These are phyloP conservation scores for Globisporangium cylindrosporum DNA, from an alignment of 352 stramenopile species.

Conservation along the genomic window DNA sequence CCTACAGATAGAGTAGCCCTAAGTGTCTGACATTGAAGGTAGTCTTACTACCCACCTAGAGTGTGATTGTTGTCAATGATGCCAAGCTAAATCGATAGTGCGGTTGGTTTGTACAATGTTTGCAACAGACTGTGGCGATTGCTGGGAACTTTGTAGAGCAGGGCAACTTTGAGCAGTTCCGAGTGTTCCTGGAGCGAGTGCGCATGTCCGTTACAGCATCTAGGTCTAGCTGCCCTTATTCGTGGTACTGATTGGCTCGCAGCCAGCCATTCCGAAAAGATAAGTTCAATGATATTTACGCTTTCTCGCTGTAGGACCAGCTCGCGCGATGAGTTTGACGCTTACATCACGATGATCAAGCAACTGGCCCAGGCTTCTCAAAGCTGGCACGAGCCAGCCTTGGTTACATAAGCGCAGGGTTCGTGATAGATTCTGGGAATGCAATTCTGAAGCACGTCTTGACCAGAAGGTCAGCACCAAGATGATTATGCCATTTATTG, in stretches of 20 bases:
- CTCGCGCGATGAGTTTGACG: not conserved
- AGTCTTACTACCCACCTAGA: not conserved
- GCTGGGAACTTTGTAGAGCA: slow-evolving; percentile 1
- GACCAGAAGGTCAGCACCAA: too few relatives aligned
- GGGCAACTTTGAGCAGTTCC: not conserved
- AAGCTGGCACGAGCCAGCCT: not conserved
- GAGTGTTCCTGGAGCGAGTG: not conserved
- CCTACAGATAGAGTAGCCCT: not conserved
- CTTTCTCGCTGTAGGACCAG: not conserved
- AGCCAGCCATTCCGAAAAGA: not conserved
- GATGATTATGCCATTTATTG: too few relatives aligned
- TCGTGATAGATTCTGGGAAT: not conserved
- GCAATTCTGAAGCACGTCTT: not conserved
- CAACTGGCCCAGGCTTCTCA: not conserved
- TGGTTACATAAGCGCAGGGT: not conserved
- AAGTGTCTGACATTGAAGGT: not conserved
- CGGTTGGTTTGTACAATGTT: not conserved
- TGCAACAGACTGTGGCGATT: not conserved
- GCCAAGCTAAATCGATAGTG: not conserved
- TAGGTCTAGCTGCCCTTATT: not conserved
- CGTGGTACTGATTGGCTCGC: not conserved
- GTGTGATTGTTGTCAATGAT: not conserved
- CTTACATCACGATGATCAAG: not conserved
- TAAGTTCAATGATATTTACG: too few relatives aligned
- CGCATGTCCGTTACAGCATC: not conserved